Evolutionary conservation across 306 rosid genomes (phyloP).

Genomic region (Cucurbita argyrosperma): DNA sequence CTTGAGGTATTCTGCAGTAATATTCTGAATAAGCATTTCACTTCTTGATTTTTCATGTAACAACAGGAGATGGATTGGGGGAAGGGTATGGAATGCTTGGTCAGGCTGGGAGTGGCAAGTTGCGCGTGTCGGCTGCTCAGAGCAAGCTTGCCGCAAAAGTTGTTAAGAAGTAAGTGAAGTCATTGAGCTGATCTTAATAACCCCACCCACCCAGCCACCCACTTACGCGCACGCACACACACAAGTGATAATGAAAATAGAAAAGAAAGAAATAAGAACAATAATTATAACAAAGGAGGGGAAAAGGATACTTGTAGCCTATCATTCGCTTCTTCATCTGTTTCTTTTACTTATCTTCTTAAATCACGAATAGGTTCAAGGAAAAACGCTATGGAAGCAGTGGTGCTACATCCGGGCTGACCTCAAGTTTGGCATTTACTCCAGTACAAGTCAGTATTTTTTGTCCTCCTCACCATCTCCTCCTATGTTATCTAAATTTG

Average conservation of each 20-base stretch:
- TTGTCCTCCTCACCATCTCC: background rate
- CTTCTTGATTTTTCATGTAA: background rate
- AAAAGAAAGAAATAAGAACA: background rate
- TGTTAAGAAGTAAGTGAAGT: constrained; percentile 53
- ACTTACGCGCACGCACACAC: no score
- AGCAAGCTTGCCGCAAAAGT: constrained; percentile 86
- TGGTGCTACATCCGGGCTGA: constrained; percentile 88
- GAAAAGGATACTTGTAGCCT: background rate
- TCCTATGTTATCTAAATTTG: background rate
- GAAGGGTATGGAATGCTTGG: constrained; percentile 99
- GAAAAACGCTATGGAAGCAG: constrained; percentile 74
- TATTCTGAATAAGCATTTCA: background rate
- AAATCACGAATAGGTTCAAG: constrained; percentile 54
- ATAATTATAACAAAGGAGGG: background rate
- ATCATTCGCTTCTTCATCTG: background rate
- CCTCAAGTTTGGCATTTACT: constrained; percentile 86
- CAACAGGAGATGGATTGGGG: constrained; percentile 85
- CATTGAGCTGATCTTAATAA: background rate
- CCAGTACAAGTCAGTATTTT: constrained; percentile 73
- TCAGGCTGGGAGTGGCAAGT: constrained; percentile 98
- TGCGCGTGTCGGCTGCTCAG: constrained; percentile 75
- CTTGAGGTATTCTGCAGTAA: background rate
- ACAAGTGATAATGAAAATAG: no score
- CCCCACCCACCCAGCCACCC: no score
- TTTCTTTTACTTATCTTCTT: constrained; percentile 1